Conservation (phyloP, 2,329 filamentous ascomycete species). For the Aspergillus candidus region DNA sequence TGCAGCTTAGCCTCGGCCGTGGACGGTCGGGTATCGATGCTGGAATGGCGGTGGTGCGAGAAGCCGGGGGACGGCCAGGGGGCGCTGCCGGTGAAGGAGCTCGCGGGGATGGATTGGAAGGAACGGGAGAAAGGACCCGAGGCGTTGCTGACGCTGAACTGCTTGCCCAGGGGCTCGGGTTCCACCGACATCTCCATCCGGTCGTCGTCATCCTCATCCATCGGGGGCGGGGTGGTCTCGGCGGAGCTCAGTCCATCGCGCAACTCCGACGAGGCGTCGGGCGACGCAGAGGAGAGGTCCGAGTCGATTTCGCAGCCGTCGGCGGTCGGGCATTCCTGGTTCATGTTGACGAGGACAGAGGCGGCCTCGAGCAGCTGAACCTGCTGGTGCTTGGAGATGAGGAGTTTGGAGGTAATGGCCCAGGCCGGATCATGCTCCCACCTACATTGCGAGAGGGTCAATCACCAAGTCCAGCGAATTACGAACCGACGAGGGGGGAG, state of each 20-base stretch:
- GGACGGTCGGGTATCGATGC: constrained; percentile 67
- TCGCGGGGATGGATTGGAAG: constrained; percentile 65
- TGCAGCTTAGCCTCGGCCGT: constrained; percentile 71
- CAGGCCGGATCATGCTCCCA: constrained; percentile 99
- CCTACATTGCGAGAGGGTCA: constrained; percentile 54
- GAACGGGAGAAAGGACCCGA: constrained; percentile 61
- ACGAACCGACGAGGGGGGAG: too few species aligned
- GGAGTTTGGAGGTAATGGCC: constrained; percentile 91
- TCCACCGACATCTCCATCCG: constrained; percentile 42
- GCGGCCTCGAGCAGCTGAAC: constrained; percentile 95
- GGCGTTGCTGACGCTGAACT: constrained; percentile 45
- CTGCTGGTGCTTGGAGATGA: constrained; percentile 99
- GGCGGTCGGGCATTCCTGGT: constrained; percentile 54
- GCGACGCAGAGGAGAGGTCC: constrained; percentile 76
- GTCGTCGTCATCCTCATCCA: constrained; percentile 49
- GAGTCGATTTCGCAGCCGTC: constrained; percentile 65
- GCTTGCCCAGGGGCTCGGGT: constrained; percentile 49
- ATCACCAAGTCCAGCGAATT: constrained; percentile 13
- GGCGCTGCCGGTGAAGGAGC: constrained; percentile 51
- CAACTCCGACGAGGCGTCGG: constrained; percentile 71
- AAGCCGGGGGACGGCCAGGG: constrained; percentile 44
- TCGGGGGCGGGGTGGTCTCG: constrained; percentile 86
- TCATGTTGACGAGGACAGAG: constrained; percentile 94
- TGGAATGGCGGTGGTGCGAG: constrained; percentile 63
- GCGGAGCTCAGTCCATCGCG: constrained; percentile 73